Evolutionary conservation across 2,329 filamentous ascomycete genomes (phyloP).

Genomic region (Leptographium wingfieldii): DNA sequence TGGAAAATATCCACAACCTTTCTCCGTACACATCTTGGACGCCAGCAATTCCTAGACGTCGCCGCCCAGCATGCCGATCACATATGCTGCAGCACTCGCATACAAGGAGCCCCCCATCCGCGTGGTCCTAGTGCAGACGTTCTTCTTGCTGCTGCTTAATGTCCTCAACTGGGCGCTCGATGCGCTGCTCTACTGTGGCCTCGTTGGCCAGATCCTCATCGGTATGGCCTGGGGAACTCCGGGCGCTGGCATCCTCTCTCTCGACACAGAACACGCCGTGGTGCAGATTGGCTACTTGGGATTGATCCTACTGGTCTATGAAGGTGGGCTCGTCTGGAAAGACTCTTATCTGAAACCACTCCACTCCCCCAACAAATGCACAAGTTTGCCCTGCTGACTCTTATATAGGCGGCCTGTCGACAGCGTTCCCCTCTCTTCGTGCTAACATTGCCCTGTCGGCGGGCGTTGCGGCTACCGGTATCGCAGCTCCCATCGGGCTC

Average conservation of each 20-base stretch:
- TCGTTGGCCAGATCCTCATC: constrained; percentile 59
- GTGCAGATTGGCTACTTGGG: constrained; percentile 61
- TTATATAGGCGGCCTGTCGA: constrained; percentile 44
- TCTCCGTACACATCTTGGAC: not conserved
- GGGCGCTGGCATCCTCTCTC: constrained; percentile 45
- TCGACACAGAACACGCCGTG: constrained; percentile 38
- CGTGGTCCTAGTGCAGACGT: constrained; percentile 45
- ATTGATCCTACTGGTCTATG: constrained; percentile 58
- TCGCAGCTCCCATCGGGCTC: constrained; percentile 48
- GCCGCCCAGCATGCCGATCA: not conserved
- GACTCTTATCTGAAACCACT: not conserved
- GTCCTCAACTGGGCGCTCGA: constrained; percentile 44
- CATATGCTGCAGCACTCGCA: not conserved
- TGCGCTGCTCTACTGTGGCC: constrained; percentile 50
- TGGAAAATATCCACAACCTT: too few relatives aligned
- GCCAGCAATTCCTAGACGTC: not conserved
- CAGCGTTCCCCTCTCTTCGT: constrained; percentile 38
- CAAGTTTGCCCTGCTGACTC: not conserved
- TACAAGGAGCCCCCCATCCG: constrained; percentile 52
- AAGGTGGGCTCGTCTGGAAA: constrained; percentile 30
- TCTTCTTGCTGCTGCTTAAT: constrained; percentile 53
- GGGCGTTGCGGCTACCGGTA: constrained; percentile 52
- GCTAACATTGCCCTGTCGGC: constrained; percentile 48
- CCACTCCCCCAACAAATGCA: too few relatives aligned
- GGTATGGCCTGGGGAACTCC: constrained; percentile 60